These are phyloP conservation scores for Taphrina deformans DNA, from an alignment of 1,139 yeast species.

Conservation along the genomic window DNA sequence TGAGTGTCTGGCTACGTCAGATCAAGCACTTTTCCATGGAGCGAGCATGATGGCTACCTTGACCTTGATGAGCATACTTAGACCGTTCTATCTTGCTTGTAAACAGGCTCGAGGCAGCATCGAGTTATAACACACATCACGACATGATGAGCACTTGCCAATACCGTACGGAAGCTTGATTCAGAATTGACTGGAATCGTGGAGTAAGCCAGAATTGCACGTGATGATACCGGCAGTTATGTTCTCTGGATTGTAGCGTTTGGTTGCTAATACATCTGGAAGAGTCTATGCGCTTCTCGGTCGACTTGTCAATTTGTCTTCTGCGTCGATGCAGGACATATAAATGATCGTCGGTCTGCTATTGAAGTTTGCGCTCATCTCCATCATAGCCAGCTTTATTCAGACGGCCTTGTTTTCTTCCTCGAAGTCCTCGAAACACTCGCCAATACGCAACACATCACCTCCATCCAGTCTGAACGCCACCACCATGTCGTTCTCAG, in stretches of 20 bases:
- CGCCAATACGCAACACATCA: background rate
- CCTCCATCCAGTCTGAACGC: background rate
- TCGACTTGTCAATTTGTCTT: background rate
- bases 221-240: background rate
- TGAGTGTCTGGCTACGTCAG: slow-evolving; percentile 16
- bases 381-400: background rate
- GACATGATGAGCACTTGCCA: too few species aligned
- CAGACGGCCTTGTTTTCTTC: background rate
- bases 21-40: slow-evolving; percentile 41
- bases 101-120: too few species aligned
- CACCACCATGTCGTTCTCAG: slow-evolving; percentile 7
- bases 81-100: too few species aligned
- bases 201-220: background rate
- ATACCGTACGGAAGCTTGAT: too few species aligned
- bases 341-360: background rate
- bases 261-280: slow-evolving; percentile 1
- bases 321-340: background rate
- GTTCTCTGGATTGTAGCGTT: background rate
- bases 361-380: background rate
- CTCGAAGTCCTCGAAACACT: background rate
- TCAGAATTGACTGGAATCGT: too few species aligned
- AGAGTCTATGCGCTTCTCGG: background rate
- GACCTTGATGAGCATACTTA: slow-evolving; percentile 72
- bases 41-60: slow-evolving; percentile 76
- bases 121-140: too few species aligned